Conservation (phyloP, 1,284 basidiomycete species). For the Melampsora occidentalis region DNA sequence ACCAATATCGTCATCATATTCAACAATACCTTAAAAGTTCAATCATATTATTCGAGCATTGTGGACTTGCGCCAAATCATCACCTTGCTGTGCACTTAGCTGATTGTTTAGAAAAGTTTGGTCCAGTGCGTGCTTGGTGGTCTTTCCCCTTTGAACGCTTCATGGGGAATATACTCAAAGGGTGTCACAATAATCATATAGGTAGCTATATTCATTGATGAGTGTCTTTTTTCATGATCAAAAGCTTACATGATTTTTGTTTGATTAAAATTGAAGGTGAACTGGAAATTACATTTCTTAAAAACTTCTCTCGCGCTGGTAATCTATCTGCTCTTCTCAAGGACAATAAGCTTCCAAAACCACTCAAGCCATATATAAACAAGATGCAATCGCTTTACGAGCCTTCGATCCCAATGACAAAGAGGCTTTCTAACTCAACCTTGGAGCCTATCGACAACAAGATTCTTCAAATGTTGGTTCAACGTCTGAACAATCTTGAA, state of each 20-base stretch:
- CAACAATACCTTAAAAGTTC: conserved; percentile 11
- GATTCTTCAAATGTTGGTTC: background rate
- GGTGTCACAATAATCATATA: conserved; percentile 14
- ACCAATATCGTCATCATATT: conserved; percentile 16
- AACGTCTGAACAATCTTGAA: background rate
- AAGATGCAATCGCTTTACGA: background rate
- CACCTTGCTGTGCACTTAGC: conserved; percentile 17
- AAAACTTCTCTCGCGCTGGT: conserved; percentile 12
- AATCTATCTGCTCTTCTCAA: conserved; percentile 6
- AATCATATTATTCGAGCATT: conserved; percentile 12
- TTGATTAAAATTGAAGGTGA: background rate
- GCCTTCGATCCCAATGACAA: conserved; percentile 49
- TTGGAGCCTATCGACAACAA: conserved; percentile 47
- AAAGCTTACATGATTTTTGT: no score
- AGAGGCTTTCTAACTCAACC: conserved; percentile 66
- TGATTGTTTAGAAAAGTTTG: no score
- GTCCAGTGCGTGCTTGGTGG: conserved; percentile 14
- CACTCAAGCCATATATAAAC: background rate
- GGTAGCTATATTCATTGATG: background rate
- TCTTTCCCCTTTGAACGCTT: conserved; percentile 6
- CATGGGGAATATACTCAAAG: conserved; percentile 10
- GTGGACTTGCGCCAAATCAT: conserved; percentile 6
- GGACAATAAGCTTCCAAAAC: background rate
- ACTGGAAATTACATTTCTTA: background rate
- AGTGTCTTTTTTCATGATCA: no score